A percentile compares a stretch with the other conserved stretches of the same genome.
phyloP scores from a whole-genome alignment of 2,329 filamentous ascomycete genomes.

The Didymella pinodella region DNA sequence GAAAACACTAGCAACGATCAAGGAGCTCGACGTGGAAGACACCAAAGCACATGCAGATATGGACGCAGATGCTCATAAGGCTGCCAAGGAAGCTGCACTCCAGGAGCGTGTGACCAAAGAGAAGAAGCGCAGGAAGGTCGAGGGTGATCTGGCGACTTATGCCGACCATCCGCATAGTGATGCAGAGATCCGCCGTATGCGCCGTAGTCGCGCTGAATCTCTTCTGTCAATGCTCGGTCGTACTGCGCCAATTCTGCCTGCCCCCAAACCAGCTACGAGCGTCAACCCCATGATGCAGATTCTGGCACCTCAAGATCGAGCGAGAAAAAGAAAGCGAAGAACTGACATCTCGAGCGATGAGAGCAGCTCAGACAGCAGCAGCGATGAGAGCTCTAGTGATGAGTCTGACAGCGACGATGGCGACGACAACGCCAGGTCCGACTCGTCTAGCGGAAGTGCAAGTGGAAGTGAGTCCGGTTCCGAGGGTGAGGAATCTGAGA shows the following conservation, averaged over 20 bases:
- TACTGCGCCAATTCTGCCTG: conserved; percentile 33
- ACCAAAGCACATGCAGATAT: conserved; percentile 44
- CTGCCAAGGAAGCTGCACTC: conserved; percentile 49
- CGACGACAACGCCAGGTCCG: conserved; percentile 7
- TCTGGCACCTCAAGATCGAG: conserved; percentile 25
- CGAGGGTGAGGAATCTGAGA: conserved; percentile 23
- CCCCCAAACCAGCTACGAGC: conserved; percentile 21
- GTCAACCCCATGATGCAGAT: conserved; percentile 29
- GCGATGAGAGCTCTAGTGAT: conserved; percentile 33
- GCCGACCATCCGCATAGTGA: conserved; percentile 37
- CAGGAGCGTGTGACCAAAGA: conserved; percentile 45
- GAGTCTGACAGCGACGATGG: conserved; percentile 34
- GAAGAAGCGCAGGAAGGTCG: conserved; percentile 40
- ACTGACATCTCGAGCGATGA: conserved; percentile 44
- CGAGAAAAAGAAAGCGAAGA: conserved; percentile 42
- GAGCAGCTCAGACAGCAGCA: conserved; percentile 45
- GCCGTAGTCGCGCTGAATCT: conserved; percentile 43
- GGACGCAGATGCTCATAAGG: conserved; percentile 44
- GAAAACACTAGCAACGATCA: conserved; percentile 68
- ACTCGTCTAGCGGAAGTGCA: conserved; percentile 16
- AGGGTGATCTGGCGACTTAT: conserved; percentile 42
- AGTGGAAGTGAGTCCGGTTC: conserved; percentile 13
- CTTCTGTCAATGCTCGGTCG: conserved; percentile 43
- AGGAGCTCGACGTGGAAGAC: conserved; percentile 57
- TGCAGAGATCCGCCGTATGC: conserved; percentile 45